These are phyloP conservation scores for Kodamaea sp. DNA, from an alignment of 1,139 yeast genomes.

Conservation along the genomic window DNA sequence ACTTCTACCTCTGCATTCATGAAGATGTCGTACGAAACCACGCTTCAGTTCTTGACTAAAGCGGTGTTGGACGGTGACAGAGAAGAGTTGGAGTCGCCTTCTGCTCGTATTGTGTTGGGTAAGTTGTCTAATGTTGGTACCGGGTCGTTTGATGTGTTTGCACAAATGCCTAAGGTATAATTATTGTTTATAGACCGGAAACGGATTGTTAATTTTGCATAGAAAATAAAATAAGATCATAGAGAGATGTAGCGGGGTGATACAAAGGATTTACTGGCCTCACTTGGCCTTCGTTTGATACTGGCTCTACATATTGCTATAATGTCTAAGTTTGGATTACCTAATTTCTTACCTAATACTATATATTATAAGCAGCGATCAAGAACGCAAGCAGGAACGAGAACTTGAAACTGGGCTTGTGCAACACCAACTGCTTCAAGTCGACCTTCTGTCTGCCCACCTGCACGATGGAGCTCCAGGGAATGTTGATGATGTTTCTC, in stretches of 20 bases:
- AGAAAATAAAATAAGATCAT: too few relatives aligned
- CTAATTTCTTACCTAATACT: too few relatives aligned
- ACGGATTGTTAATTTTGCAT: too few relatives aligned
- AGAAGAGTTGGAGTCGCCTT: conserved; percentile 88
- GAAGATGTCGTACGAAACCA: conserved; percentile 99
- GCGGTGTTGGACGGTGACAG: conserved; percentile 92
- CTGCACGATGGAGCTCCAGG: conserved; percentile 46
- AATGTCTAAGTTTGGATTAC: too few relatives aligned
- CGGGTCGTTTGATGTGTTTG: conserved; percentile 88
- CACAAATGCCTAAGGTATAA: conserved; percentile 55
- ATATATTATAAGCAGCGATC: conserved; percentile 65
- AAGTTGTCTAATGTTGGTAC: conserved; percentile 92
- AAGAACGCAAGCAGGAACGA: conserved; percentile 60
- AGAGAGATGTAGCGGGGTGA: too few relatives aligned
- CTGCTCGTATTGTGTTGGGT: conserved; percentile 94
- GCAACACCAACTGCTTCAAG: conserved; percentile 53
- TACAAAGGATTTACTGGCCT: too few relatives aligned
- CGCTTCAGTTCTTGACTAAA: conserved; percentile 94
- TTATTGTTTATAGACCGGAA: too few relatives aligned
- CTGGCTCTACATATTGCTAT: too few relatives aligned
- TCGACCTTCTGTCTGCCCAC: conserved; percentile 51
- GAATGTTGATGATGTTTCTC: conserved; percentile 54
- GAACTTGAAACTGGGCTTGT: conserved; percentile 65
- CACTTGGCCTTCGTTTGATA: too few relatives aligned
- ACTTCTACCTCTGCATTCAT: conserved; percentile 92